phyloP scores from a whole-genome alignment of 2,329 filamentous ascomycete species.

The Penicillium hesseltinei region DNA sequence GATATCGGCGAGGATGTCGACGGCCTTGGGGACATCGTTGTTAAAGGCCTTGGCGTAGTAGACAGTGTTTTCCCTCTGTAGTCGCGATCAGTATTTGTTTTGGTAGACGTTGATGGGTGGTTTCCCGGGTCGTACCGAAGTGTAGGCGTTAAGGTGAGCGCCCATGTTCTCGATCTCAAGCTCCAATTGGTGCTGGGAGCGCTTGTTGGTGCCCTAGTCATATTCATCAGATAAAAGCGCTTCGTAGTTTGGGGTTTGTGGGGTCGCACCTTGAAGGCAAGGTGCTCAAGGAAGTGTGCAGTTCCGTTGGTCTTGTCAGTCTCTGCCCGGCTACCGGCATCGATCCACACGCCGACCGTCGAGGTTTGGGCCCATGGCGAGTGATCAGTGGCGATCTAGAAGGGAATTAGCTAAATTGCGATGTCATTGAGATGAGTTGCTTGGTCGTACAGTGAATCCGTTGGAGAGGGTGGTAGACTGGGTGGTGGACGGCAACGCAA shows the following conservation, averaged over 20 bases:
- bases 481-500: slow-evolving; percentile 70
- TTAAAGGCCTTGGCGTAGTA: slow-evolving; percentile 99
- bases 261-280: slow-evolving; percentile 89
- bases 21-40: slow-evolving; percentile 89
- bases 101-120: slow-evolving; percentile 10
- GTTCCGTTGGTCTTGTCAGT: slow-evolving; percentile 98
- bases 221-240: slow-evolving; percentile 13
- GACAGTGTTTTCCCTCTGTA: slow-evolving; percentile 94
- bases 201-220: slow-evolving; percentile 76
- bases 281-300: slow-evolving; percentile 98
- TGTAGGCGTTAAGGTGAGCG: slow-evolving; percentile 98
- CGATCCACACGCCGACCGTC: slow-evolving; percentile 98
- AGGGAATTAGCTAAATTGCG: slow-evolving; percentile 29
- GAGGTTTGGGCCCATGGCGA: slow-evolving; percentile 98
- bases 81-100: slow-evolving; percentile 27
- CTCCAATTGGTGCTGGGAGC: slow-evolving; percentile 95
- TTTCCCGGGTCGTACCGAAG: slow-evolving; percentile 68
- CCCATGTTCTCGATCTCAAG: slow-evolving; percentile 99
- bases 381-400: slow-evolving; percentile 93
- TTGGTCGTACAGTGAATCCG: slow-evolving; percentile 77
- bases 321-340: slow-evolving; percentile 96
- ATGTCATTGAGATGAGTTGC: slow-evolving; percentile 20
- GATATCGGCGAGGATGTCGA: slow-evolving; percentile 98
- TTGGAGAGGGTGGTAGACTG: slow-evolving; percentile 96
- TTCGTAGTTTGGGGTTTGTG: background rate